Conservation (phyloP, 345 rosid species). For the Aegle marmelos region DNA sequence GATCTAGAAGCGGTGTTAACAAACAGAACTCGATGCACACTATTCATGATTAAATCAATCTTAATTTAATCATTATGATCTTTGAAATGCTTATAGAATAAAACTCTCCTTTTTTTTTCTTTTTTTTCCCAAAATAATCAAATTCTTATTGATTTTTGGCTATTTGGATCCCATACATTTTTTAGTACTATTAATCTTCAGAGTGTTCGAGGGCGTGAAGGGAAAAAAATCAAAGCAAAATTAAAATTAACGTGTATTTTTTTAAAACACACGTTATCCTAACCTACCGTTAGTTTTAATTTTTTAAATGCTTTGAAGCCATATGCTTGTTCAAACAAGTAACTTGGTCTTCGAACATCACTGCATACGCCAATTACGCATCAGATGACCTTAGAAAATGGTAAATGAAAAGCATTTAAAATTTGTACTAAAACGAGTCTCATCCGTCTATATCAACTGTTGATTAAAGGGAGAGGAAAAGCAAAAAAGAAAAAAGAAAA, state of each 20-base stretch:
- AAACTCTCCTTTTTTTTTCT: too few species aligned
- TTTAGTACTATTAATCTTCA: too few species aligned
- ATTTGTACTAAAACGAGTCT: neutral
- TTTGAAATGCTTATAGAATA: neutral
- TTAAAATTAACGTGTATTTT: too few species aligned
- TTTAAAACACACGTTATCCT: neutral
- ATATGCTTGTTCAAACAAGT: neutral
- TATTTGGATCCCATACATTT: too few species aligned
- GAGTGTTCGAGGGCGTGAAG: too few species aligned
- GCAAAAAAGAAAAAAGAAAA: neutral
- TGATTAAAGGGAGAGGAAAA: too few species aligned
- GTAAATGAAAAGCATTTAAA: neutral
- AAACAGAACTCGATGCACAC: neutral
- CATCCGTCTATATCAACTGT: neutral
- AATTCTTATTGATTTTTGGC: too few species aligned
- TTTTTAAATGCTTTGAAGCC: neutral
- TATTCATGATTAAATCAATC: neutral
- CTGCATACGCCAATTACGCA: slow-evolving; percentile 11
- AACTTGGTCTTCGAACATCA: neutral
- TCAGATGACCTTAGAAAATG: neutral
- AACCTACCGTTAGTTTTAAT: neutral
- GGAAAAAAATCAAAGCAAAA: too few species aligned
- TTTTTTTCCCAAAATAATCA: too few species aligned
- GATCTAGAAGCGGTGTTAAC: too few species aligned
- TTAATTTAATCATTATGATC: neutral